phyloP scores from a whole-genome alignment of 148 eudicot genomes.

The Vaccinium myrtillus region DNA sequence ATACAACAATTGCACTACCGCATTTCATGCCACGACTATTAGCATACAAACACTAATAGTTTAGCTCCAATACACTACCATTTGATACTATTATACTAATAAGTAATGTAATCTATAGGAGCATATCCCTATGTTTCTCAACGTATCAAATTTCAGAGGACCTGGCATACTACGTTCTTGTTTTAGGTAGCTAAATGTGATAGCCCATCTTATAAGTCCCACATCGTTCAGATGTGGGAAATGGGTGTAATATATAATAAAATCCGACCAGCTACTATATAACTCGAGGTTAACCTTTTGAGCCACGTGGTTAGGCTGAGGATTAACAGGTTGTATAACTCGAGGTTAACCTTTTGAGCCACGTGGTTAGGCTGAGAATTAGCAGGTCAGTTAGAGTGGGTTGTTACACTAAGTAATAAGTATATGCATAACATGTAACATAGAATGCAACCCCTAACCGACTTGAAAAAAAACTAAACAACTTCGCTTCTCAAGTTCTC shows the following conservation, averaged over 20 bases:
- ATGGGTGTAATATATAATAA: too few relatives aligned
- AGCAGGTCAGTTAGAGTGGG: too few relatives aligned
- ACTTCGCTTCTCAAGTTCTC: slow-evolving; percentile 1
- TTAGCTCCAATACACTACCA: neutral
- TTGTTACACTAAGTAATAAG: too few relatives aligned
- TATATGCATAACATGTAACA: neutral
- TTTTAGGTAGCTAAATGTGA: neutral
- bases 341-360: too few relatives aligned
- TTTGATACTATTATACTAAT: neutral
- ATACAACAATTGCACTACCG: neutral
- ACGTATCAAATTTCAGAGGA: neutral
- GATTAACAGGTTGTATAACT: too few relatives aligned
- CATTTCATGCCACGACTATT: neutral
- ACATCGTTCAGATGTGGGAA: too few relatives aligned
- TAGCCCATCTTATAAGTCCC: too few relatives aligned
- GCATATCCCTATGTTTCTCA: neutral
- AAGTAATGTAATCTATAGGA: neutral
- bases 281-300: too few relatives aligned
- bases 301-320: too few relatives aligned
- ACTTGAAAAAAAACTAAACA: neutral
- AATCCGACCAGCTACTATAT: too few relatives aligned
- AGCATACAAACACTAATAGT: neutral
- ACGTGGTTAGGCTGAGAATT: too few relatives aligned
- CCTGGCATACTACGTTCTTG: neutral
- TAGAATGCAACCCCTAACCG: neutral